phyloP scores from a whole-genome alignment of 1,284 basidiomycete genomes.

The Crepidotus sp. region DNA sequence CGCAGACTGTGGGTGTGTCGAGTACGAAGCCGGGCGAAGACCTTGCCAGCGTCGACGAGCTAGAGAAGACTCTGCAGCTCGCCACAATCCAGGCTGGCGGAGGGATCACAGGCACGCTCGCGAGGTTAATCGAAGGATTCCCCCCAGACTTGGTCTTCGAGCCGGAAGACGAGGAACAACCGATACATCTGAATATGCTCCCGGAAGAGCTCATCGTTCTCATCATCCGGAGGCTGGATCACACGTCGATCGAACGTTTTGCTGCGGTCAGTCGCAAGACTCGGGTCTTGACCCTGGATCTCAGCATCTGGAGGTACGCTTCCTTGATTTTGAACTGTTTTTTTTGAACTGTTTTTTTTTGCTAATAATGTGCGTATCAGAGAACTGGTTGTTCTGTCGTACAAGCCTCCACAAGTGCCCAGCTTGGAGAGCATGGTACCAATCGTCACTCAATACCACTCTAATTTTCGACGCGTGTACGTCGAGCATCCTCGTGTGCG shows the following conservation, averaged over 20 bases:
- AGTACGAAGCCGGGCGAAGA: not conserved
- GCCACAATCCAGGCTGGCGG: conserved; percentile 14
- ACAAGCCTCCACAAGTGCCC: conserved; percentile 64
- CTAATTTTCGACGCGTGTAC: conserved; percentile 66
- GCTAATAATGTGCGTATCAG: conserved; percentile 27
- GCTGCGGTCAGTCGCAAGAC: conserved; percentile 65
- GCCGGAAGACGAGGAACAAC: conserved; percentile 57
- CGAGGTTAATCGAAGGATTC: conserved; percentile 40
- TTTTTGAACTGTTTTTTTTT: not conserved
- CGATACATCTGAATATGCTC: conserved; percentile 46
- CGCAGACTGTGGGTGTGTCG: conserved; percentile 16
- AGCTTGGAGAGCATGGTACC: conserved; percentile 36
- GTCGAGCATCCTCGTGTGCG: conserved; percentile 79
- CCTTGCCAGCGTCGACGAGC: conserved; percentile 3
- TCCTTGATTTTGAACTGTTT: conserved; percentile 1
- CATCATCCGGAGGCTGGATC: conserved; percentile 57
- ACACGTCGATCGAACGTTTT: conserved; percentile 68
- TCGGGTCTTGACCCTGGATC: conserved; percentile 58
- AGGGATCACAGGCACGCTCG: conserved; percentile 33
- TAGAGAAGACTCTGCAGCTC: conserved; percentile 12
- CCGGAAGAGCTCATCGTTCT: conserved; percentile 71
- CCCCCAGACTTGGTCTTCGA: conserved; percentile 48
- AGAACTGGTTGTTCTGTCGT: conserved; percentile 47
- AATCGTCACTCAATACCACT: conserved; percentile 43
- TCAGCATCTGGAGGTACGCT: conserved; percentile 66